Evolutionary conservation across 2,329 filamentous ascomycete species (phyloP), one percentile per base, ranked within the genome.

Genomic region (Aspergillus flavus): DNA sequence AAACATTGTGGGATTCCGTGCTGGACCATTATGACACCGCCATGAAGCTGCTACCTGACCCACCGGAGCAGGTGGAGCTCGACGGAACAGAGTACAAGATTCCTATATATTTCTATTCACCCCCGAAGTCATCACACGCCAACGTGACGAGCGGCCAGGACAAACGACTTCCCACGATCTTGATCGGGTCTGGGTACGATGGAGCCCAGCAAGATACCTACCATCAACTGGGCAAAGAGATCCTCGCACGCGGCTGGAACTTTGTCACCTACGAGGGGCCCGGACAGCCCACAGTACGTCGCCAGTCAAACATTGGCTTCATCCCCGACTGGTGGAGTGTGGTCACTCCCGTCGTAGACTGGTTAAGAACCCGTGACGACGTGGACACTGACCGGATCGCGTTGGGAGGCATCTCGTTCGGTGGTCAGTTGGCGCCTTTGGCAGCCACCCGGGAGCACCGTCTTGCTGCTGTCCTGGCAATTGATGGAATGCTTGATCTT

Each of bases 221-320:
- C 46, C 46, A 50, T 50, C 19, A n/a, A 6, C 5, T 26, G 12
- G 46, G 46, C n/a, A 21, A 50, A 21, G 46, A 50, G 14, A 4
- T 50, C 46, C 46, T 50, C 46, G 46, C 46, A 4, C 46, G 46
- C 46, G 46, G 46, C 14, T 50, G 46, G 46, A 50, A 50, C 23
- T 73, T 75, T 34, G 73, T 83, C 11, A 78, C 78, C 0, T 84
- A 81, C 64, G 82, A 84, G 53, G 82, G 82, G 0, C 82, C 82
- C 0, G 82, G 82, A 0, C 82, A 84, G 64, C 74, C 76, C 3
- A 78, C 72, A 0, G 76, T 80, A 2, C 76, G 79, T 11, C 76
- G 82, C 1, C 62, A 77, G 0, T 79, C 84, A 43, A 67, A 73
- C 3, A 53, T 82, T 1, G 80, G 78, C 3, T 84, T 83, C 66